Evolutionary conservation across 768 basidiomycete genomes (phyloP).

Genomic region (Leccinum imitatum): DNA sequence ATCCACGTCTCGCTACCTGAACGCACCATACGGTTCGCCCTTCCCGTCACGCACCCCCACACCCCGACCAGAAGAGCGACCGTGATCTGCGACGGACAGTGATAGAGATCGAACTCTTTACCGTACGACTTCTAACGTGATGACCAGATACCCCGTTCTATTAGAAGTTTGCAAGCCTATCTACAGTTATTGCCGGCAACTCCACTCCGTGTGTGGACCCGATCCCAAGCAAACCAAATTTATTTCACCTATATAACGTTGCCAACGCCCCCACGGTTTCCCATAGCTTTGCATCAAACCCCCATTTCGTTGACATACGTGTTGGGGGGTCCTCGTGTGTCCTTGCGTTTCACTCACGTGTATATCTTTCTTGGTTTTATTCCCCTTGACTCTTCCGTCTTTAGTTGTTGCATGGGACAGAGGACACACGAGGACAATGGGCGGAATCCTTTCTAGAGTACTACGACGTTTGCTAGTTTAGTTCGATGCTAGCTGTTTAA

Average conservation of each 20-base stretch:
- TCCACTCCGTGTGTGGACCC: conserved; percentile 19
- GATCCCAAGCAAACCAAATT: conserved; percentile 31
- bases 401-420: conserved; percentile 19
- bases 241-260: conserved; percentile 38
- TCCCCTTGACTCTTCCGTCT: conserved; percentile 10
- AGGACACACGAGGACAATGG: conserved; percentile 20
- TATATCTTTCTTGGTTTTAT: conserved; percentile 28
- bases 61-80: conserved; percentile 36
- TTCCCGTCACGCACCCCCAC: conserved; percentile 50
- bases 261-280: conserved; percentile 28
- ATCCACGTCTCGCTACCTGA: conserved; percentile 46
- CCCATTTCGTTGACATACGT: conserved; percentile 9
- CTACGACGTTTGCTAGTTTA: conserved; percentile 27
- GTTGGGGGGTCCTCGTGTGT: conserved; percentile 22
- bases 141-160: conserved; percentile 34
- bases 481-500: conserved; percentile 32
- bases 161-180: conserved; percentile 34
- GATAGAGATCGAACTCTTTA: conserved; percentile 23
- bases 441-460: conserved; percentile 26
- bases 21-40: conserved; percentile 50
- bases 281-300: conserved; percentile 25
- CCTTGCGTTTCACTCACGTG: conserved; percentile 6
- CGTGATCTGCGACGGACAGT: conserved; percentile 21
- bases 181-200: conserved; percentile 35
- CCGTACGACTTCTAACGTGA: conserved; percentile 36